A percentile compares a stretch with the other conserved stretches of the same genome.
These are phyloP conservation scores for Grosmannia huntii DNA, from an alignment of 2,329 filamentous ascomycete species.

Conservation along the genomic window DNA sequence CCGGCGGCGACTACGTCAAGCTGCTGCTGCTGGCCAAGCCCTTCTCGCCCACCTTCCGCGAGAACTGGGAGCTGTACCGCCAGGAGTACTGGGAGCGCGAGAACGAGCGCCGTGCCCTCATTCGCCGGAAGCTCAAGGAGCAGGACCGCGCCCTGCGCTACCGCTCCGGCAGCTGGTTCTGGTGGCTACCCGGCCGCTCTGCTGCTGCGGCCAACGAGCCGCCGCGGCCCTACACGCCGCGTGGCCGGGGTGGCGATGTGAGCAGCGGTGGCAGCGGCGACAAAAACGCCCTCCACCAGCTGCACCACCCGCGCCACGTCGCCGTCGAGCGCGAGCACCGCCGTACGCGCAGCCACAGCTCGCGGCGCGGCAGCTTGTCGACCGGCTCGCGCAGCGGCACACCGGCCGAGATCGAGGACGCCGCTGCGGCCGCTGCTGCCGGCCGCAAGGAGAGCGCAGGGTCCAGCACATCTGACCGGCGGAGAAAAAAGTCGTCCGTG, in stretches of 20 bases:
- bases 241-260: neutral
- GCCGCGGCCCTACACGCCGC: slow-evolving; percentile 6
- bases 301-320: slow-evolving; percentile 28
- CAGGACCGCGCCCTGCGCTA: slow-evolving; percentile 56
- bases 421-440: slow-evolving; percentile 9
- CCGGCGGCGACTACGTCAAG: slow-evolving; percentile 85
- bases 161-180: slow-evolving; percentile 60
- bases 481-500: slow-evolving; percentile 32
- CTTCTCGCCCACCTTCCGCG: slow-evolving; percentile 85
- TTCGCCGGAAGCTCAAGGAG: slow-evolving; percentile 57
- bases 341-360: slow-evolving; percentile 37
- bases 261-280: neutral
- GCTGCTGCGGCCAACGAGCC: slow-evolving; percentile 13
- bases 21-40: slow-evolving; percentile 84
- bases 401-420: neutral
- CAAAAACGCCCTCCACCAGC: slow-evolving; percentile 22
- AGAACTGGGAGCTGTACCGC: slow-evolving; percentile 93
- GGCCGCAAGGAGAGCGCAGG: slow-evolving; percentile 33
- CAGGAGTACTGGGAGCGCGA: slow-evolving; percentile 95
- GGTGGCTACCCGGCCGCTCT: slow-evolving; percentile 66
- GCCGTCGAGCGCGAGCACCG: slow-evolving; percentile 33
- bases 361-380: slow-evolving; percentile 37
- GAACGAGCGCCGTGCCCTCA: slow-evolving; percentile 70
- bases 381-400: slow-evolving; percentile 25
- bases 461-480: slow-evolving; percentile 34